These are phyloP conservation scores for Posidonia australis DNA, from an alignment of 106 monocot genomes.

Conservation along the genomic window DNA sequence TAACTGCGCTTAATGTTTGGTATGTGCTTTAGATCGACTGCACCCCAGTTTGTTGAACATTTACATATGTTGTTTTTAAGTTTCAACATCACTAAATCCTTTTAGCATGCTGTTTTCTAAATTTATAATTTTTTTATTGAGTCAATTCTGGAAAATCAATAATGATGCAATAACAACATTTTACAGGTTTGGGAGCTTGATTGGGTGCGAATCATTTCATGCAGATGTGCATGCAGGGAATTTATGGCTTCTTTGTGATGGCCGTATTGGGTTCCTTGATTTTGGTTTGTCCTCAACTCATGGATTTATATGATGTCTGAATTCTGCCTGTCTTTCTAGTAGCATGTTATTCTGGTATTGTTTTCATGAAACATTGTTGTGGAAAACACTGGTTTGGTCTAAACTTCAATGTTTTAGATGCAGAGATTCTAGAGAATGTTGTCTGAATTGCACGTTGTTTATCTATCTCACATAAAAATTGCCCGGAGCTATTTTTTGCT, in stretches of 20 bases:
- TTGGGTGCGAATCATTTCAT: constrained; percentile 88
- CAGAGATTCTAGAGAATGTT: too few species aligned
- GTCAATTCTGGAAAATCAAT: constrained; percentile 4
- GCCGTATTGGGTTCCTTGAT: constrained; percentile 93
- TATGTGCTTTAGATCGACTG: constrained; percentile 8
- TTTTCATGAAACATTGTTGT: too few species aligned
- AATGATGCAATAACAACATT: not conserved
- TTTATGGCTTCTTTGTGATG: constrained; percentile 91
- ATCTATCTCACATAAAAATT: too few species aligned
- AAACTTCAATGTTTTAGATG: too few species aligned
- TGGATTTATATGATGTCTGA: not conserved
- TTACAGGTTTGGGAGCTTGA: constrained; percentile 91
- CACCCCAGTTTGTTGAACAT: not conserved
- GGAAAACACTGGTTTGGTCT: too few species aligned
- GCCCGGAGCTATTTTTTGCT: too few species aligned
- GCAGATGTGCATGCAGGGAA: constrained; percentile 99
- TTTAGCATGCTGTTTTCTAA: not conserved
- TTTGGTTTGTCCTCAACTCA: constrained; percentile 41
- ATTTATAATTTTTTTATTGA: not conserved
- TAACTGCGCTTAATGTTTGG: constrained; percentile 98
- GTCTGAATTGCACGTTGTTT: too few species aligned
- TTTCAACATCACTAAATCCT: not conserved
- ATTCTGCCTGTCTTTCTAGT: too few species aligned
- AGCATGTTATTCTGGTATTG: too few species aligned
- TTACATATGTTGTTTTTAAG: not conserved